Evolutionary conservation across 1,284 basidiomycete genomes (phyloP), one percentile per base, ranked within the genome.

Genomic region (Bjerkandera adusta): DNA sequence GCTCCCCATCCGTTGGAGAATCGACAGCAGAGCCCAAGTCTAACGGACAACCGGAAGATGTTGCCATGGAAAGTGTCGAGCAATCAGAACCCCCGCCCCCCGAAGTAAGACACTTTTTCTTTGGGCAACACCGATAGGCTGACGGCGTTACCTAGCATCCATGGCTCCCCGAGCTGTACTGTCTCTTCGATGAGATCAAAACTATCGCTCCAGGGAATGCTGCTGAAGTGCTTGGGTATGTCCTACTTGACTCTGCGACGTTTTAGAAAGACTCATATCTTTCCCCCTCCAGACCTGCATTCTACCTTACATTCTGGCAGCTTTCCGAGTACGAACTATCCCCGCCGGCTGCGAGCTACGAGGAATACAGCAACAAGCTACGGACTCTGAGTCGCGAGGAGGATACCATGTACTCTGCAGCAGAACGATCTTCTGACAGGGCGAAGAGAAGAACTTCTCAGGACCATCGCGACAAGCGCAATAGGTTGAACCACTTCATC

Each of bases 221-320:
- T 6, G 75, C 71, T 43, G 77, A 85, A 30, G 66, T 82, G 41
- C 78, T 93, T 54, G 89, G 90, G 89, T 91, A 59, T 55, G 81
- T 64, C 8, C 6, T 22, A 36, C 26, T 22, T 22, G 22, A 37
- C 20, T 30, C 6, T 11, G 10, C 13, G 44, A 36, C 34, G n/a
- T 40, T 41, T 11, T 29, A 33, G 24, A 40, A 27, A 44, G 51
- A 45, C 45, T n/a, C 49, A 37, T 43, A 15, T 45, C 25, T 26
- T 25, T 6, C 42, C 25, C 36, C 32, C 48, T 34, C 30, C 54
- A 94, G 92, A 4, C 84, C 90, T 26, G 87, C 83, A 1, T 97
- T 97, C 69, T 95, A 93, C 57, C 70, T 91, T 34, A 92, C 92
- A 0, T 98, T 97, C 69, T 97, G 95, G 95, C 92, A 96, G 63